Conservation (phyloP, 352 stramenopile species). For the Pythium brassicae region DNA sequence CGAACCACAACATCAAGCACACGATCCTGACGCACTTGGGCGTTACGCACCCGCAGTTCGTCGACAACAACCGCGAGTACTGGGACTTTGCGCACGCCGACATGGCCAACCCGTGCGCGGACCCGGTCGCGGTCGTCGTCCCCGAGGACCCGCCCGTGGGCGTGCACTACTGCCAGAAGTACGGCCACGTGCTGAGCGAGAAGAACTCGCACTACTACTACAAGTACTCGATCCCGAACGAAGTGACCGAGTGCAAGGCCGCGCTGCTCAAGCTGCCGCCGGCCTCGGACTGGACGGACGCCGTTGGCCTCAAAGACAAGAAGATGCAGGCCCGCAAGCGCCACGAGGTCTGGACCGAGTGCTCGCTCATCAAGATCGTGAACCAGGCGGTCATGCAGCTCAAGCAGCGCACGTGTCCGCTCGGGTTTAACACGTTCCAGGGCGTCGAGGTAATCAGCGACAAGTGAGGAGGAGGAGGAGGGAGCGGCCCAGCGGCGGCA, state of each 20-base stretch:
- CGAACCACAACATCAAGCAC: conserved; percentile 29
- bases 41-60: conserved; percentile 17
- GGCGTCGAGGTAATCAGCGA: conserved; percentile 24
- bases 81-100: conserved; percentile 17
- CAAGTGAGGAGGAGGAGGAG: conserved; percentile 7
- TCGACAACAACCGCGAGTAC: conserved; percentile 8
- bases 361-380: conserved; percentile 22
- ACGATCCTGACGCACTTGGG: conserved; percentile 21
- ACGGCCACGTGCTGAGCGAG: conserved; percentile 36
- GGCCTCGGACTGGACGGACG: conserved; percentile 29
- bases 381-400: conserved; percentile 15
- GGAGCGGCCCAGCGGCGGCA: too few relatives aligned
- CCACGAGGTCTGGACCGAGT: conserved; percentile 29
- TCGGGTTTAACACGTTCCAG: conserved; percentile 42
- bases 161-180: conserved; percentile 37
- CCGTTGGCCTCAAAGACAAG: conserved; percentile 8
- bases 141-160: conserved; percentile 17
- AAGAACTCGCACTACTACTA: conserved; percentile 46
- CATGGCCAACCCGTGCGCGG: conserved; percentile 17
- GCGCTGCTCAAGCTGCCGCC: conserved; percentile 37
- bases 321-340: conserved; percentile 16
- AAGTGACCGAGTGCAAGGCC: conserved; percentile 36
- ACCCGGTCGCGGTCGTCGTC: conserved; percentile 11
- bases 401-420: conserved; percentile 30
- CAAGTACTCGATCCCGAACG: conserved; percentile 50